Percentiles rank a stretch among this genome's conserved stretches.
Evolutionary conservation across 1,139 yeast genomes (phyloP).

Genomic region (Magnusiomyces clavatus): DNA sequence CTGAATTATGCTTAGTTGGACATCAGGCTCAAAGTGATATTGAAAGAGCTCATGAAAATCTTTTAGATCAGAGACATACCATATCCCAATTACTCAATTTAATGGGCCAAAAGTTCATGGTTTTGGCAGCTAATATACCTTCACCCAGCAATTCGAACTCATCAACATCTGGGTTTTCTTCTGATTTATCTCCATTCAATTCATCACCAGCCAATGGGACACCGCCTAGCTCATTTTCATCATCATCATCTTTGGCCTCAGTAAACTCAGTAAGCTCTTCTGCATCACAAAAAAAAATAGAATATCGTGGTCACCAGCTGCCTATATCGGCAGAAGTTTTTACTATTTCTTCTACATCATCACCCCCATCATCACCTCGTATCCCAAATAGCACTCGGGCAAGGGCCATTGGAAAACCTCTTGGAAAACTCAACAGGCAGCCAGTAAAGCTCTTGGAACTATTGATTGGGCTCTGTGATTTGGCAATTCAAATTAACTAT

Average conservation of each 20-base stretch:
- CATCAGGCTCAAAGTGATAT: constrained; percentile 76
- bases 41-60: constrained; percentile 67
- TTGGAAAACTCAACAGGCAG: constrained; percentile 34
- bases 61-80: constrained; percentile 62
- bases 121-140: not conserved
- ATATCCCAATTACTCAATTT: constrained; percentile 31
- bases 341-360: constrained; percentile 14
- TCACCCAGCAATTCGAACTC: constrained; percentile 12
- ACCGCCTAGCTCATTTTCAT: constrained; percentile 3
- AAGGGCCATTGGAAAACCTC: constrained; percentile 14
- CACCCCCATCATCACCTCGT: constrained; percentile 17
- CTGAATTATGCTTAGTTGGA: constrained; percentile 79
- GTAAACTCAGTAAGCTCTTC: constrained; percentile 5
- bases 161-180: constrained; percentile 17
- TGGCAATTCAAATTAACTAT: constrained; percentile 66
- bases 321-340: constrained; percentile 29
- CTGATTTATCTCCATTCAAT: constrained; percentile 25
- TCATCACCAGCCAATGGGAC: constrained; percentile 4
- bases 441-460: constrained; percentile 63
- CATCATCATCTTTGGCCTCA: constrained; percentile 10
- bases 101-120: constrained; percentile 8
- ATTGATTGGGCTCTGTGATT: constrained; percentile 63
- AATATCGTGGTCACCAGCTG: constrained; percentile 56
- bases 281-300: constrained; percentile 24
- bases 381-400: constrained; percentile 14